These are phyloP conservation scores for Xylariaceae sp. DNA, from an alignment of 2,329 filamentous ascomycete genomes.

Conservation along the genomic window DNA sequence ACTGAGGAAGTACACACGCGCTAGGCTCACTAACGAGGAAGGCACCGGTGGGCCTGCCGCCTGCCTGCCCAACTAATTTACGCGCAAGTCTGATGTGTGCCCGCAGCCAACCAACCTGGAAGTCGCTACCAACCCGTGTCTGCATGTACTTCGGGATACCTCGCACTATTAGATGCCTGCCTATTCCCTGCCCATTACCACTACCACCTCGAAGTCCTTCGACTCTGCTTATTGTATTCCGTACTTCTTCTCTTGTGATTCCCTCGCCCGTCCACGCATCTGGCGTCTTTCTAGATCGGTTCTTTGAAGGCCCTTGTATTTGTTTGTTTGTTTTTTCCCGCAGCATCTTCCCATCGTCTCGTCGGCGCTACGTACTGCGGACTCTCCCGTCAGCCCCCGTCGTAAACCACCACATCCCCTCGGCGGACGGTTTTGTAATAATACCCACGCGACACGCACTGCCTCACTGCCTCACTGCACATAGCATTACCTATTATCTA, in stretches of 20 bases:
- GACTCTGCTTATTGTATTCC: not conserved
- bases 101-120: no score
- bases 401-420: not conserved
- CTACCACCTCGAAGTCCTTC: not conserved
- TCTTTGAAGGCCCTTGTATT: constrained; percentile 8
- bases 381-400: not conserved
- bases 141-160: not conserved
- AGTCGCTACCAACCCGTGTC: not conserved
- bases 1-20: no score
- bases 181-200: not conserved
- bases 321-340: constrained; percentile 4
- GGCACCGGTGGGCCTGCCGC: no score
- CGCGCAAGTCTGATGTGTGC: no score
- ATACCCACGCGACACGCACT: constrained; percentile 8
- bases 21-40: no score
- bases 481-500: not conserved
- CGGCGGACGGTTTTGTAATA: not conserved
- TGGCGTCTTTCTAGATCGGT: constrained; percentile 2
- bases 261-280: constrained; percentile 8
- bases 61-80: no score
- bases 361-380: not conserved
- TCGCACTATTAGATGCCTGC: constrained; percentile 6
- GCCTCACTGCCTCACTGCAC: not conserved
- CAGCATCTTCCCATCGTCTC: constrained; percentile 1
- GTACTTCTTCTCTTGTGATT: not conserved